These are phyloP conservation scores for Trichocladium uniseriatum DNA, from an alignment of 495 filamentous ascomycete genomes.

Conservation along the genomic window DNA sequence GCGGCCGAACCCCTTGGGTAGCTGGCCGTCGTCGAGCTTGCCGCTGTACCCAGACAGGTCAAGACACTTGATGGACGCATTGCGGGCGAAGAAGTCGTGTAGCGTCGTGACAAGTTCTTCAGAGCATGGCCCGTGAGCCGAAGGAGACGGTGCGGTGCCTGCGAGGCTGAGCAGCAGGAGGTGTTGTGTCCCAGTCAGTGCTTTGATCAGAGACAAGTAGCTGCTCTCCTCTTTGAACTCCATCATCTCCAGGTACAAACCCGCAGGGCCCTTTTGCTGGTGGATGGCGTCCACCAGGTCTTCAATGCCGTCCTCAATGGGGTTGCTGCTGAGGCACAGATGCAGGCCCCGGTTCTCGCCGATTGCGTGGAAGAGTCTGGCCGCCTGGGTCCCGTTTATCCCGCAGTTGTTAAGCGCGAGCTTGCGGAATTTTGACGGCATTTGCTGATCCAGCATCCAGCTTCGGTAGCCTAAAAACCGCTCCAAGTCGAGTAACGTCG, in stretches of 20 bases:
- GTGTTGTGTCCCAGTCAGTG: slow-evolving; percentile 63
- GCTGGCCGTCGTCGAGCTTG: slow-evolving; percentile 73
- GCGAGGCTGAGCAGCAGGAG: slow-evolving; percentile 78
- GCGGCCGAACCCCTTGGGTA: slow-evolving; percentile 72
- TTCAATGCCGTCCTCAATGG: slow-evolving; percentile 61
- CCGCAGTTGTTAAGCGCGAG: slow-evolving; percentile 72
- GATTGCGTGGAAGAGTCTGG: slow-evolving; percentile 69
- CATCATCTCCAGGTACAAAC: slow-evolving; percentile 73
- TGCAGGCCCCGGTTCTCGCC: slow-evolving; percentile 58
- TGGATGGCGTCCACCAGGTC: slow-evolving; percentile 61
- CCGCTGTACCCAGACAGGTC: slow-evolving; percentile 87
- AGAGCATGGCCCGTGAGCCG: slow-evolving; percentile 43
- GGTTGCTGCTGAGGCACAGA: slow-evolving; percentile 72
- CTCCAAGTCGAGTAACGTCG: slow-evolving; percentile 49
- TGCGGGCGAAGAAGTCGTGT: slow-evolving; percentile 66
- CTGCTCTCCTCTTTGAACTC: slow-evolving; percentile 68
- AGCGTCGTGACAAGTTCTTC: slow-evolving; percentile 66
- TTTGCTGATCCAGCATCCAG: slow-evolving; percentile 51
- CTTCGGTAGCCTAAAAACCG: slow-evolving; percentile 23
- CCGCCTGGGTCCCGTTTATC: slow-evolving; percentile 67
- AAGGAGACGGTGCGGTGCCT: slow-evolving; percentile 73
- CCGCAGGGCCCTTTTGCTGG: slow-evolving; percentile 54
- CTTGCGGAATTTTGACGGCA: slow-evolving; percentile 56
- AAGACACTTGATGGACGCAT: slow-evolving; percentile 64
- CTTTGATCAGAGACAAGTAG: slow-evolving; percentile 64